Conservation (phyloP, 164 flowering plant species). For the Liquidambar formosana region DNA sequence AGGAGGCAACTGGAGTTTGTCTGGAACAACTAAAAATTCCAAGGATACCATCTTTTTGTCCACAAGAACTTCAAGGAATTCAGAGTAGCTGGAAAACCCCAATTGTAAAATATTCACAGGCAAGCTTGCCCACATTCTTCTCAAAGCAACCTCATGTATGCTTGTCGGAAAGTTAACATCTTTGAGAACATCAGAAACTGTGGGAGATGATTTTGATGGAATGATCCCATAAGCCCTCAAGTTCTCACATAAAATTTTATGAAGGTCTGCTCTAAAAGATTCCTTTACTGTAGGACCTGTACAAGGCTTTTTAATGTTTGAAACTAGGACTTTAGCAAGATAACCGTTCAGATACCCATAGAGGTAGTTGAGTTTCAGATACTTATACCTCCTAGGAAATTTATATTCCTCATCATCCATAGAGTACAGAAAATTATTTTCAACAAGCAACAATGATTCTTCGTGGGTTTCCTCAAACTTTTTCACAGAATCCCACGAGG, state of each 20-base stretch:
- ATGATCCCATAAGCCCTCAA: constrained; percentile 45
- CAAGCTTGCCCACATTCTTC: constrained; percentile 55
- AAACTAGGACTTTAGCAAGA: constrained; percentile 29
- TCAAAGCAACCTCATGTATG: constrained; percentile 57
- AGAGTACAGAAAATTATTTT: constrained; percentile 26
- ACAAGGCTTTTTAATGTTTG: constrained; percentile 21
- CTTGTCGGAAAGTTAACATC: constrained; percentile 52
- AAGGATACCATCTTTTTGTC: constrained; percentile 29
- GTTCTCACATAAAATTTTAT: constrained; percentile 37
- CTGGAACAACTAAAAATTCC: constrained; percentile 59
- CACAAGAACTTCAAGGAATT: constrained; percentile 32
- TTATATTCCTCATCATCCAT: constrained; percentile 39
- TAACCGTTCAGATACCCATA: constrained; percentile 37
- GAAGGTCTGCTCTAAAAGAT: constrained; percentile 24
- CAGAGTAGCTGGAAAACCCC: constrained; percentile 52
- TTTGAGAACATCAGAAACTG: constrained; percentile 31
- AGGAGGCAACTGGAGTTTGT: constrained; percentile 59
- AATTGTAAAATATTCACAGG: constrained; percentile 47
- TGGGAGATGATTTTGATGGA: constrained; percentile 28
- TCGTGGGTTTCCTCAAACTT: constrained; percentile 22
- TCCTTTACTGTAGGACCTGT: constrained; percentile 8
- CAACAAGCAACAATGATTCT: constrained; percentile 12
- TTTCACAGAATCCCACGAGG: constrained; percentile 44
- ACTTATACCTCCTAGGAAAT: constrained; percentile 36
- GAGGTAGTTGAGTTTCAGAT: constrained; percentile 47